Evolutionary conservation across 768 basidiomycete species (phyloP), one percentile per base, ranked within the genome.

Genomic region (Boletus huronensis): DNA sequence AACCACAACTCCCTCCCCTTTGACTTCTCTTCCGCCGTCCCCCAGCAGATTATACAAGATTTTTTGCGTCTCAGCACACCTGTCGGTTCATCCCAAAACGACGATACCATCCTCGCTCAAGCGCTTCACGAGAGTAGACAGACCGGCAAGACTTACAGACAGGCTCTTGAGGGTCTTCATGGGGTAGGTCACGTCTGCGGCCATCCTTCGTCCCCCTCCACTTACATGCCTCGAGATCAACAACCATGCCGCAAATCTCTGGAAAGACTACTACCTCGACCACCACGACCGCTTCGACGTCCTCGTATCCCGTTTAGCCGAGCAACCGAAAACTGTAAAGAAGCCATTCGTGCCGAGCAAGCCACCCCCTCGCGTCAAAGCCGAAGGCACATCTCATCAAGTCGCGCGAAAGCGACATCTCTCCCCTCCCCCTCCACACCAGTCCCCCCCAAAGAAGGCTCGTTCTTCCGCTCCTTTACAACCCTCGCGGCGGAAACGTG

Each of bases 241-340:
- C 40, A 73, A 74, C 26, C 77, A 80, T 36, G 67, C 73, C 11
- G 79, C 85, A 35, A 83, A 77, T 65, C 70, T 86, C 23, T 90
- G 88, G 88, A 90, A 89, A 64, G 88, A 90, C 61, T 88, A 88
- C 64, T 90, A 86, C 60, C 76, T 90, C 16, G 86, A 88, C 53
- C 78, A 89, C 62, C 82, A 80, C 54, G 75, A 78, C 48, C 79
- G 82, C 39, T 72, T 90, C 34, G 83, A 88, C 71, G 21, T 68
- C 48, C 66, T 64, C 29, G 60, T 70, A 47, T 64, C 65, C 48
- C 63, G 58, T 55, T 51, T 64, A 28, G 32, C 41, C 5, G 64
- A 61, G 14, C 64, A 64, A 52, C 64, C 66, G 29, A 72, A 59
- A 53, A 65, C 66, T 7, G 60, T 67, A 47, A 69, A 72, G 45